These are phyloP conservation scores for Sporopachydermia quercuum DNA, from an alignment of 805 yeast genomes.

Conservation along the genomic window DNA sequence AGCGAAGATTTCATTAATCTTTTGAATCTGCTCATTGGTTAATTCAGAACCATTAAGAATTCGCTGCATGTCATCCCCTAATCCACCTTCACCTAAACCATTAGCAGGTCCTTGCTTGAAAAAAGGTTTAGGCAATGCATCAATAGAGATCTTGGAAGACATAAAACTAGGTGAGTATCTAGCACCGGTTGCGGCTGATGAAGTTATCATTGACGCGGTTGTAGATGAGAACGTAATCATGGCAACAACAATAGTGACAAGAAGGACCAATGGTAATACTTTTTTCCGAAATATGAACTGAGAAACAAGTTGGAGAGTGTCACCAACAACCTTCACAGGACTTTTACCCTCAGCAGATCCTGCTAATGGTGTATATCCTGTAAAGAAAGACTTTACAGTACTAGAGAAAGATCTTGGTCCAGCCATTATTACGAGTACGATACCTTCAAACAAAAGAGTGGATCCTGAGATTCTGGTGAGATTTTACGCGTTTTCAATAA, in stretches of 20 bases:
- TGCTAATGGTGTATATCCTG: background rate
- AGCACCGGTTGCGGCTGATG: background rate
- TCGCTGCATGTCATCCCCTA: background rate
- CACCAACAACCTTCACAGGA: too few relatives aligned
- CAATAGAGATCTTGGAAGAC: background rate
- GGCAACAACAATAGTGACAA: background rate
- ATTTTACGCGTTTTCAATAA: too few relatives aligned
- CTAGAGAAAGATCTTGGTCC: too few relatives aligned
- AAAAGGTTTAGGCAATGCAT: background rate
- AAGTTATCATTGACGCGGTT: background rate
- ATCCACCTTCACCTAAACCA: background rate
- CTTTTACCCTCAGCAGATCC: background rate
- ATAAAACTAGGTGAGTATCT: background rate
- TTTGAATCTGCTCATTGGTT: background rate
- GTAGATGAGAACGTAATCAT: background rate
- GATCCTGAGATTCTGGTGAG: too few relatives aligned
- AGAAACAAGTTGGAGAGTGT: background rate
- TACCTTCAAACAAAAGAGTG: too few relatives aligned
- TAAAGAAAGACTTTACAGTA: too few relatives aligned
- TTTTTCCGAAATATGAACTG: background rate
- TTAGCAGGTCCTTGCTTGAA: background rate
- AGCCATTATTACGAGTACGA: too few relatives aligned
- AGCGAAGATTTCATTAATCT: background rate
- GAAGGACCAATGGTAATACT: background rate
- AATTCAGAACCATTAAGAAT: background rate